A percentile compares a stretch with the other conserved stretches of the same genome.
These are phyloP conservation scores for Yamadazyma sp. DNA, from an alignment of 1,139 yeast species.

Conservation along the genomic window DNA sequence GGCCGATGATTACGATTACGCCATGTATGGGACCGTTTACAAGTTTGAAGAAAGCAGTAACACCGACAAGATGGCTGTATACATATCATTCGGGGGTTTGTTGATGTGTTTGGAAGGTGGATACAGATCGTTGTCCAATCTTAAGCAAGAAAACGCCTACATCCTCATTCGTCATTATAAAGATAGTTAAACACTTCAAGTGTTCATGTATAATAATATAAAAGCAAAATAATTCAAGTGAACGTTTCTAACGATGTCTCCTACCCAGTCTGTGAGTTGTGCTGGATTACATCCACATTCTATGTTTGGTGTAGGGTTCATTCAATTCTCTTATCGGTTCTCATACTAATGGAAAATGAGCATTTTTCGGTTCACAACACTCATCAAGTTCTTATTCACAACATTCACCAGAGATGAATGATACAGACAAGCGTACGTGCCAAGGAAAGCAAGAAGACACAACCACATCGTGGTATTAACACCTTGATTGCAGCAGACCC, in stretches of 20 bases:
- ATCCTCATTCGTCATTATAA: constrained; percentile 76
- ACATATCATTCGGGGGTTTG: constrained; percentile 94
- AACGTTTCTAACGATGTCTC: too few species aligned
- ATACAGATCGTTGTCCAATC: constrained; percentile 80
- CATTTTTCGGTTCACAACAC: background rate
- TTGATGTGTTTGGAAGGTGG: constrained; percentile 94
- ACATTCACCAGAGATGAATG: constrained; percentile 14
- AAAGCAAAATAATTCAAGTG: too few species aligned
- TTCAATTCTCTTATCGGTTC: background rate
- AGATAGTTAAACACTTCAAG: constrained; percentile 29
- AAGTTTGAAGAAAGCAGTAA: constrained; percentile 88
- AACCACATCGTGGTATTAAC: too few species aligned
- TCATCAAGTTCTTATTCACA: background rate
- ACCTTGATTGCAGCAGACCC: constrained; percentile 41
- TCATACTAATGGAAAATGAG: constrained; percentile 1
- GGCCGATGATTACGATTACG: constrained; percentile 97
- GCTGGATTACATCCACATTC: too few species aligned
- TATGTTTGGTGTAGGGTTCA: too few species aligned
- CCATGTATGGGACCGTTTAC: constrained; percentile 97
- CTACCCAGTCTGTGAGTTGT: too few species aligned
- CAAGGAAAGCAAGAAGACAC: too few species aligned
- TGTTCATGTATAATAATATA: constrained; percentile 1
- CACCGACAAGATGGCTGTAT: constrained; percentile 77
- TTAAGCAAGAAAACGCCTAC: constrained; percentile 94
- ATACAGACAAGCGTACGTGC: constrained; percentile 21